Base-by-base conservation (phyloP, 805 yeast genomes). In the Vanderwaltozyma yarrowii region DNA sequence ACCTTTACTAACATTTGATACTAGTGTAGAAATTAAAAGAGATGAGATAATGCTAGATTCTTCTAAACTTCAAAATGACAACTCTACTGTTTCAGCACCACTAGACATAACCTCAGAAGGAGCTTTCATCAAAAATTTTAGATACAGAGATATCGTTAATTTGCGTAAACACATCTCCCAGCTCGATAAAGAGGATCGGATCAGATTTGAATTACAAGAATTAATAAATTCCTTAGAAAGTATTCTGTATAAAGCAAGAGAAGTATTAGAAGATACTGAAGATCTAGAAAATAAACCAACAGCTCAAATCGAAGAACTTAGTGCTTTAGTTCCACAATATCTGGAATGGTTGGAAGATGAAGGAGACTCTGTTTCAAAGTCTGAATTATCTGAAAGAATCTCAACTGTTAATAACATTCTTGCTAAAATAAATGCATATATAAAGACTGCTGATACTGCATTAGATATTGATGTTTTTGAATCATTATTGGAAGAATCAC, bases 281-380 rank as follows among this genome's bases (percentile, higher is more conserved):
- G 69, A 69, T 7, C 41, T 45, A 0, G 57, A 57, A 12, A 69
- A 65, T 32, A 64, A 70, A 0, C 73, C 74, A 8, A 50, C 57
- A 5, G 49, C 56, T 0, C 61, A 66, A 28, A 43, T 73, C 5
- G 67, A 63, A 5, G 47, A 56, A 23, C 58, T 70, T 9, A 45
- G 62, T 1, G 39, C 47, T 0, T 44, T 63, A 5, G 72, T 80
- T 4, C 40, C 64, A 13, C 76, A 73, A 10, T 60, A 66, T 19
- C 60, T 82, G 33, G 89, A 80, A 42, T 85, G 95, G 95, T 62
- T 86, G 27, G 94, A 85, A 35, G 75, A 73, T 49, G 9, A 9
- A 6, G 6, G 9, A 7, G 6, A 6, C 6, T 21, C 23, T 7
- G 9, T 21, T 6, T 21, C 23, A 21, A 9, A 7, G 9, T 21